Percentiles rank a stretch among this genome's conserved stretches.
These are phyloP conservation scores for Aspergillus arachidicola DNA, from an alignment of 2,329 filamentous ascomycete species.

Conservation along the genomic window DNA sequence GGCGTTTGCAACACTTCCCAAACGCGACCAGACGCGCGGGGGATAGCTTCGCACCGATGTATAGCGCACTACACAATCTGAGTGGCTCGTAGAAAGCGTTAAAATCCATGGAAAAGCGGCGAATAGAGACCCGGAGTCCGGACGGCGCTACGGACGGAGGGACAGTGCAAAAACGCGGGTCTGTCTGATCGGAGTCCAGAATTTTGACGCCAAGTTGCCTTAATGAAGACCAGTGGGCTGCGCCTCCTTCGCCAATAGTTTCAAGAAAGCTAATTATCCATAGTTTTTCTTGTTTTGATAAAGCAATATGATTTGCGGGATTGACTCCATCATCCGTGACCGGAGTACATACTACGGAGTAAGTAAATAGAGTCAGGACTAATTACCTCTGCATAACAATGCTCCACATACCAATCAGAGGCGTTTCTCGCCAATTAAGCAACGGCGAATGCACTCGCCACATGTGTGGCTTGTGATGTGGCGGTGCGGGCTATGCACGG, in stretches of 20 bases:
- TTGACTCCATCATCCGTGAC: not conserved
- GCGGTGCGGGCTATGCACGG: not conserved
- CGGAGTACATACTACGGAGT: not conserved
- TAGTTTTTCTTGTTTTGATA: not conserved
- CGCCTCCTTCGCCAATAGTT: conserved; percentile 13
- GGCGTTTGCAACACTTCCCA: not conserved
- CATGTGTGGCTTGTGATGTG: not conserved
- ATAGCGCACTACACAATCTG: not conserved
- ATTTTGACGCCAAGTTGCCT: conserved; percentile 11
- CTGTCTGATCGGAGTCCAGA: not conserved
- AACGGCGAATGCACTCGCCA: not conserved
- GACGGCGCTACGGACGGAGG: not conserved
- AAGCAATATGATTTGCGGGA: conserved; percentile 1
- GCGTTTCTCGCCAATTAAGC: not conserved
- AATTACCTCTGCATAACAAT: not conserved
- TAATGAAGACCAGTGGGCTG: conserved; percentile 6
- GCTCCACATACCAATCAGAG: not conserved
- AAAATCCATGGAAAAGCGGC: not conserved
- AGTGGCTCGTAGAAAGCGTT: conserved; percentile 5
- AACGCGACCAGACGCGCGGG: conserved; percentile 3
- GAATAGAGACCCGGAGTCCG: not conserved
- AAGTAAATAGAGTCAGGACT: not conserved
- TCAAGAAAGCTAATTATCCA: conserved; percentile 5
- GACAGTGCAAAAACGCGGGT: not conserved
- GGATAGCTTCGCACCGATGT: not conserved